phyloP scores from a whole-genome alignment of 768 basidiomycete genomes.

The Trametes villosa region DNA sequence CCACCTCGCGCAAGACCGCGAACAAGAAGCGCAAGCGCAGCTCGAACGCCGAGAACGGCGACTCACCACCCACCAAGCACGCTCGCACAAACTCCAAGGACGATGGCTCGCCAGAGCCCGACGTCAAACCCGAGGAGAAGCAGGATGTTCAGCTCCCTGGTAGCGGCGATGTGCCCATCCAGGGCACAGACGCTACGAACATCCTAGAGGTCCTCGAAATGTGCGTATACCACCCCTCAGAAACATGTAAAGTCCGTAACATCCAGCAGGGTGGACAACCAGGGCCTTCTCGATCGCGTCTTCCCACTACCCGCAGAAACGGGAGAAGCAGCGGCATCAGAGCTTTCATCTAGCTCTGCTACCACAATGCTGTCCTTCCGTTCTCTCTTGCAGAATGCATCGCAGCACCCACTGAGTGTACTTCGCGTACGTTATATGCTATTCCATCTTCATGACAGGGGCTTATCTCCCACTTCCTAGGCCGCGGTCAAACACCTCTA shows the following conservation, averaged over 20 bases:
- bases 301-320: conserved; percentile 57
- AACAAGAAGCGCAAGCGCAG: conserved; percentile 74
- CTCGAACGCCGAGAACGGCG: conserved; percentile 48
- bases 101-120: conserved; percentile 29
- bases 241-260: conserved; percentile 16
- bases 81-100: conserved; percentile 47
- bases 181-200: conserved; percentile 48
- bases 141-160: conserved; percentile 37
- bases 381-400: conserved; percentile 55
- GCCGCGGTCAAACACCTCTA: conserved; percentile 68
- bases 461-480: conserved; percentile 37
- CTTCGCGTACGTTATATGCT: conserved; percentile 53
- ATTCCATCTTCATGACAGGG: not conserved
- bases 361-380: conserved; percentile 51
- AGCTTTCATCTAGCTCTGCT: conserved; percentile 27
- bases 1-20: conserved; percentile 34
- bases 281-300: conserved; percentile 80
- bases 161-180: conserved; percentile 53
- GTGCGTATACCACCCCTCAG: conserved; percentile 40
- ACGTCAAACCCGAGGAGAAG: conserved; percentile 23
- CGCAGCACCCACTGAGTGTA: conserved; percentile 56
- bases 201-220: conserved; percentile 64
- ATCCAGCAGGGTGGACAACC: conserved; percentile 61
- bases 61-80: conserved; percentile 55
- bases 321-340: conserved; percentile 46